Evolutionary conservation across 1,284 basidiomycete genomes (phyloP).

Genomic region (Hypsizygus ulmarius): DNA sequence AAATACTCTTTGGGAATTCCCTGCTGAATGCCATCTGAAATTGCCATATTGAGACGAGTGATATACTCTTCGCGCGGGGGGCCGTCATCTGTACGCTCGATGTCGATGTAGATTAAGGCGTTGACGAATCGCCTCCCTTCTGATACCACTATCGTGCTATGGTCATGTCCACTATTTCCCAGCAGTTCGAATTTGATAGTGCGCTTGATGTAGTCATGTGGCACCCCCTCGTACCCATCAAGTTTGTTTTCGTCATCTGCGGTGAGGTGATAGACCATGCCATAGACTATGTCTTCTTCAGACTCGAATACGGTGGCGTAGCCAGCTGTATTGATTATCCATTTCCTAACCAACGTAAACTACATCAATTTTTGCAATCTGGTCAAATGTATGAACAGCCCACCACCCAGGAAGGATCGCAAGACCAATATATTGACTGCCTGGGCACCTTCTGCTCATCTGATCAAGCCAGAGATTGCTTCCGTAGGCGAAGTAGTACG

Average conservation of each 20-base stretch:
- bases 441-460: conserved; percentile 42
- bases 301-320: conserved; percentile 44
- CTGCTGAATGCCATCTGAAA: conserved; percentile 35
- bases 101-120: conserved; percentile 41
- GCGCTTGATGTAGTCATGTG: conserved; percentile 29
- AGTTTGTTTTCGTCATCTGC: conserved; percentile 29
- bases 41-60: conserved; percentile 40
- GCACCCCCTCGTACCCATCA: conserved; percentile 36
- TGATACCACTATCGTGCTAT: no score
- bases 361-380: not conserved
- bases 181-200: conserved; percentile 21
- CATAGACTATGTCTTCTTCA: conserved; percentile 38
- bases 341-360: conserved; percentile 33
- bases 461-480: conserved; percentile 48
- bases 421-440: conserved; percentile 37
- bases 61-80: conserved; percentile 40
- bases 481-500: conserved; percentile 46
- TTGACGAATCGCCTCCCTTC: conserved; percentile 18
- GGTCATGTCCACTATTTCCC: conserved; percentile 3
- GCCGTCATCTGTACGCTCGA: conserved; percentile 28
- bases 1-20: conserved; percentile 41
- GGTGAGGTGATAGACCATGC: conserved; percentile 40
- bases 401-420: conserved; percentile 40
- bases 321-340: conserved; percentile 42
- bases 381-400: conserved; percentile 8